phyloP scores from a whole-genome alignment of 106 monocot genomes.

The Dendrobium huoshanense region DNA sequence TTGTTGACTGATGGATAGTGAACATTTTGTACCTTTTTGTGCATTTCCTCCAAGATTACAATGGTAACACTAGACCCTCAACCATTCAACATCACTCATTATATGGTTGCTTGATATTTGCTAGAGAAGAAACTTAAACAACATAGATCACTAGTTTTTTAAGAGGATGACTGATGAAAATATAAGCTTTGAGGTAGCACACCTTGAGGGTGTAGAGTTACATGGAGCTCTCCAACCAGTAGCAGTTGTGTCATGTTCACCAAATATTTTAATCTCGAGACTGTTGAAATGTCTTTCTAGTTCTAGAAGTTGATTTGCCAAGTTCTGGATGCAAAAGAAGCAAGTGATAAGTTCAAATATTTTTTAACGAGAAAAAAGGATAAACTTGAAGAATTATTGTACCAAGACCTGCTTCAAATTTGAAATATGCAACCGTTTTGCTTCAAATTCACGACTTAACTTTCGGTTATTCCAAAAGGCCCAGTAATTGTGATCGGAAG shows the following conservation, averaged over 20 bases:
- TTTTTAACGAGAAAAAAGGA: not conserved
- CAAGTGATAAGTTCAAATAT: slow-evolving; percentile 3
- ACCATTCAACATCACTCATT: not conserved
- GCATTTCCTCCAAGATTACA: not conserved
- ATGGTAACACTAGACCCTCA: not conserved
- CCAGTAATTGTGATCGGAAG: slow-evolving; percentile 75
- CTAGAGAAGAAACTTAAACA: not conserved
- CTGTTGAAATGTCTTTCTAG: slow-evolving; percentile 85
- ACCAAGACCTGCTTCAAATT: slow-evolving; percentile 52
- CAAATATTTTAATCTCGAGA: slow-evolving; percentile 81
- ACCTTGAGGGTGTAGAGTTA: slow-evolving; percentile 46
- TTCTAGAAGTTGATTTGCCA: slow-evolving; percentile 77
- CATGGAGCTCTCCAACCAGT: slow-evolving; percentile 30
- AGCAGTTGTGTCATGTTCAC: slow-evolving; percentile 43
- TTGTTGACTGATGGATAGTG: not conserved
- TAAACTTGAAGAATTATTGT: not conserved
- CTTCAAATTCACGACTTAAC: slow-evolving; percentile 79
- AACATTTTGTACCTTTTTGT: not conserved
- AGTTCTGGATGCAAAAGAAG: slow-evolving; percentile 38
- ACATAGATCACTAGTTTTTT: not conserved
- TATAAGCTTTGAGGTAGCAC: not conserved
- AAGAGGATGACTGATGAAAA: not conserved
- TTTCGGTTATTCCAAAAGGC: slow-evolving; percentile 80
- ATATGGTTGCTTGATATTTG: not conserved
- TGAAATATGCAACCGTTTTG: slow-evolving; percentile 68